A percentile compares a stretch with the other conserved stretches of the same genome.
Conservation (phyloP, 2,329 filamentous ascomycete species). For the Diaporthe ampelina region DNA sequence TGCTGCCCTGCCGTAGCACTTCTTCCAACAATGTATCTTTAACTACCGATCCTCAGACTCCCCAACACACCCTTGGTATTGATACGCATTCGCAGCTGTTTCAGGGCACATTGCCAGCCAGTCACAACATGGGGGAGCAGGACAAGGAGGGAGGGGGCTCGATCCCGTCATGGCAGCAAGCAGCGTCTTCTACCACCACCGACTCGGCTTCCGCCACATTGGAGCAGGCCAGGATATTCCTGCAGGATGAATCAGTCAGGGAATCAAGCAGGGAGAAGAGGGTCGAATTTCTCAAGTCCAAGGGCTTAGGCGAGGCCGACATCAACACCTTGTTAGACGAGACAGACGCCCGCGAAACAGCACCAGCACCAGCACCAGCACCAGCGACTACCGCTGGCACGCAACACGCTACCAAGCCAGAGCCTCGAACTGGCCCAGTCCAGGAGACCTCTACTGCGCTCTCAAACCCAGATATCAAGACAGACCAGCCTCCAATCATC, state of each 20-base stretch:
- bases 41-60: neutral
- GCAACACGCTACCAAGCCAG: constrained; percentile 12
- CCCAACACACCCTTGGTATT: neutral
- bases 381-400: neutral
- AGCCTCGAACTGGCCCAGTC: constrained; percentile 31
- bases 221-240: constrained; percentile 81
- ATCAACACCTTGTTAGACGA: constrained; percentile 75
- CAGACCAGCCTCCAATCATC: constrained; percentile 71
- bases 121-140: constrained; percentile 45
- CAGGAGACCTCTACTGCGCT: neutral
- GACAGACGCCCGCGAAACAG: constrained; percentile 25
- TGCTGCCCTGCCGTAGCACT: neutral
- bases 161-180: constrained; percentile 43
- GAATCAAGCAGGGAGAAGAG: constrained; percentile 80
- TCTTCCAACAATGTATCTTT: too few species aligned
- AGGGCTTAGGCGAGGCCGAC: constrained; percentile 77
- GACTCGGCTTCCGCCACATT: constrained; percentile 53
- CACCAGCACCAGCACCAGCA: constrained; percentile 30
- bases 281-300: constrained; percentile 80
- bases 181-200: constrained; percentile 35
- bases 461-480: constrained; percentile 46
- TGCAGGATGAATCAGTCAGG: constrained; percentile 80
- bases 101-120: neutral
- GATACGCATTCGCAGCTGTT: too few species aligned
- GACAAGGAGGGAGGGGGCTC: constrained; percentile 40